Conservation (phyloP, 495 filamentous ascomycete species). For the Penicillium coffeae region DNA sequence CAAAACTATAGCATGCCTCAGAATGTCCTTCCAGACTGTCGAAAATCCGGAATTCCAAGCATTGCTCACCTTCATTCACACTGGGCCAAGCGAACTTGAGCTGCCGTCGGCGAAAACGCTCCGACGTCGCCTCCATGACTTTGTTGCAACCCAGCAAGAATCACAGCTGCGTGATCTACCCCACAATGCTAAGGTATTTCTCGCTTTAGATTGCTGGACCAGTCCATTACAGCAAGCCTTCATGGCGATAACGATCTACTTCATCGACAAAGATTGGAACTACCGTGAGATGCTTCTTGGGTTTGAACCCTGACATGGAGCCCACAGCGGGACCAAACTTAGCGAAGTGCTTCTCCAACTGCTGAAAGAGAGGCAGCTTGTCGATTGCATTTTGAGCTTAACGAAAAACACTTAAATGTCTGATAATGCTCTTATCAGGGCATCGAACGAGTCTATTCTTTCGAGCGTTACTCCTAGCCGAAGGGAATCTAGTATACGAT, state of each 20-base stretch:
- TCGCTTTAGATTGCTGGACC: slow-evolving; percentile 5
- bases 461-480: neutral
- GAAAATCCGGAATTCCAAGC: slow-evolving; percentile 9
- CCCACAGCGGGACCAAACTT: neutral
- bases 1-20: slow-evolving; percentile 5
- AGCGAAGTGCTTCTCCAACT: slow-evolving; percentile 4
- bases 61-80: slow-evolving; percentile 5
- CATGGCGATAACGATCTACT: slow-evolving; percentile 1
- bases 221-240: slow-evolving; percentile 4
- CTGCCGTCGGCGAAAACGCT: slow-evolving; percentile 2
- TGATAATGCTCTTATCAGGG: slow-evolving; percentile 6
- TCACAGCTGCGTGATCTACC: neutral
- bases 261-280: slow-evolving; percentile 6
- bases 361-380: slow-evolving; percentile 2
- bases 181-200: neutral
- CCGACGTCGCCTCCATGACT: neutral
- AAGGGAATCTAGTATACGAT: slow-evolving; percentile 2
- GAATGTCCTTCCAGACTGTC: slow-evolving; percentile 4
- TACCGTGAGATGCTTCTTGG: slow-evolving; percentile 6
- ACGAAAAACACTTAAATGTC: slow-evolving; percentile 7
- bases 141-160: neutral
- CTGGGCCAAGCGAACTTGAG: neutral
- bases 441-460: neutral
- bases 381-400: slow-evolving; percentile 10
- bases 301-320: slow-evolving; percentile 1